Evolutionary conservation across 306 rosid species (phyloP), one percentile per base, ranked within the genome.

Genomic region (Chamaecrista fasciculata): DNA sequence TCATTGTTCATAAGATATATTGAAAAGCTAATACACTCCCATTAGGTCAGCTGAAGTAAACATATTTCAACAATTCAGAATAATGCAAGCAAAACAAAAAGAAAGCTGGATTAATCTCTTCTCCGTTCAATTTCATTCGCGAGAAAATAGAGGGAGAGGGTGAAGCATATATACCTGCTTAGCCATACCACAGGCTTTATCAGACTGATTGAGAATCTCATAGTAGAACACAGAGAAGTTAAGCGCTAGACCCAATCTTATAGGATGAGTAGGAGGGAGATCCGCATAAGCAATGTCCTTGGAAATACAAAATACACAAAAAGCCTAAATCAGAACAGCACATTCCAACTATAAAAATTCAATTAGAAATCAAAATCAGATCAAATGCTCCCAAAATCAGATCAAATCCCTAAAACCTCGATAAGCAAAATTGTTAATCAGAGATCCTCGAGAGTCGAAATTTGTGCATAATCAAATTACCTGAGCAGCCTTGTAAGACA

Each of bases 261-360:
- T 89, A 0, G 96, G 96, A 62, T 89, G 96, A 6, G 96, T 89
- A 15, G 96, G 85, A 2, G 96, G 86, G 70, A 89, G 92, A 73
- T 86, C 90, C 29, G 75, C 74, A 26, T 8, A 26, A 62, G 92
- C 96, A 72, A 84, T 19, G 31, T 86, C 96, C 96, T 86, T 25
- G 46, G 39, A 62, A 33, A 4, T 3, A 60, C 18, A 76, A 71
- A 67, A 52, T 0, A 23, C 63, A 53, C 63, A 15, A 20, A 53
- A 50, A 9, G 31, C 34, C 19, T 15, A 21, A 34, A 50, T 37
- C 29, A 67, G 64, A 66, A 63, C 39, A 58, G 23, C 19, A 19
- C 4, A 36, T 4, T 24, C 40, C 23, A 62, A 51, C 25, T 16
- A 11, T 16, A 5, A 43, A 1, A 0, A 62, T 48, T 24, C 62